Conservation (phyloP, 805 yeast genomes). For the Ogataea methanolica region DNA sequence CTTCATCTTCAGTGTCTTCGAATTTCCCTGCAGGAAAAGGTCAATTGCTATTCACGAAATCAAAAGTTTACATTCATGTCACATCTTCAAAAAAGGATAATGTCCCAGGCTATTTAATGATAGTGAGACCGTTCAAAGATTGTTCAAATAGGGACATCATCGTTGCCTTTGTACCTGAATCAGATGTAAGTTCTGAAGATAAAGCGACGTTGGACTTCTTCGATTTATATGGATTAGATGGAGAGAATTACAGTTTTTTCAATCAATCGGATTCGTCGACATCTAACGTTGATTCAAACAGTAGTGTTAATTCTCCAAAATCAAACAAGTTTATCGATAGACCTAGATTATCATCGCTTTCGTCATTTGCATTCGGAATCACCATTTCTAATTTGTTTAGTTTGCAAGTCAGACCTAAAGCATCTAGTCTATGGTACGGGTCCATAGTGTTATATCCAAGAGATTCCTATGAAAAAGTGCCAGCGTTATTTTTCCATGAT, state of each 20-base stretch:
- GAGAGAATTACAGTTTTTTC: slow-evolving; percentile 24
- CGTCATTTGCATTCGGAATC: slow-evolving; percentile 67
- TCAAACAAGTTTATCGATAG: slow-evolving; percentile 38
- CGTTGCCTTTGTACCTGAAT: slow-evolving; percentile 68
- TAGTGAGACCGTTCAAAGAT: slow-evolving; percentile 49
- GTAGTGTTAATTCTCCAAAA: slow-evolving; percentile 20
- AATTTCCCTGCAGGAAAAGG: slow-evolving; percentile 35
- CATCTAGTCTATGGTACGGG: slow-evolving; percentile 90
- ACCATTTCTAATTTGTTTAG: slow-evolving; percentile 63
- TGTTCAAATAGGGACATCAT: slow-evolving; percentile 51
- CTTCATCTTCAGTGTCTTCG: background rate
- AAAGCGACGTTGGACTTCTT: slow-evolving; percentile 30
- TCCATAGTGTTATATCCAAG: slow-evolving; percentile 71
- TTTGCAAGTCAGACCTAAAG: slow-evolving; percentile 78
- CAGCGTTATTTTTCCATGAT: slow-evolving; percentile 90
- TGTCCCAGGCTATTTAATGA: slow-evolving; percentile 68
- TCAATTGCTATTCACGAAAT: slow-evolving; percentile 49
- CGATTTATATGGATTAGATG: slow-evolving; percentile 35
- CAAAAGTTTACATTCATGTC: slow-evolving; percentile 83
- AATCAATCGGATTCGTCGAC: slow-evolving; percentile 1
- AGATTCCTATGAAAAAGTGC: slow-evolving; percentile 56
- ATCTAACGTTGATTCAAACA: background rate
- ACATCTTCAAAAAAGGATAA: slow-evolving; percentile 70
- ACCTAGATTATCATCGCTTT: slow-evolving; percentile 47
- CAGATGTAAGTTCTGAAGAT: slow-evolving; percentile 29